phyloP scores from a whole-genome alignment of 192 early-diverging fungal species.

The Mortierella alpina region DNA sequence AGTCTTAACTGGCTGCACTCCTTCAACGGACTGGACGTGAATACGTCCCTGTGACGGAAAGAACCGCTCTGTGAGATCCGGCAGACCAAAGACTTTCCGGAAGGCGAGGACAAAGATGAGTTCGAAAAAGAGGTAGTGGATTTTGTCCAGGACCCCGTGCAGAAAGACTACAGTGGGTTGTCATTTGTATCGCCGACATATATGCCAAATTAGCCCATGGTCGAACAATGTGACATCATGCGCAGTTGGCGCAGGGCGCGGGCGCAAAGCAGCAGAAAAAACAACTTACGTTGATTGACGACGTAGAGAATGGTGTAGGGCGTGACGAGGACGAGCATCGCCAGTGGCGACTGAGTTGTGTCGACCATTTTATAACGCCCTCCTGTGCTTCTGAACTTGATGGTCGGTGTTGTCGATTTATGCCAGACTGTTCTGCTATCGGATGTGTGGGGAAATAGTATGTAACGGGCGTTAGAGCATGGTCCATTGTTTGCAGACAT shows the following conservation, averaged over 20 bases:
- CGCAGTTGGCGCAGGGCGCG: neutral
- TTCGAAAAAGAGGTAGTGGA: constrained; percentile 48
- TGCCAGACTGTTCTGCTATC: too few relatives aligned
- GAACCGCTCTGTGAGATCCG: constrained; percentile 37
- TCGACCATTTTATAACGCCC: constrained; percentile 15
- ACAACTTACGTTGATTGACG: constrained; percentile 38
- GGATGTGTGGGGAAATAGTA: too few relatives aligned
- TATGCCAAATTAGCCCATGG: too few relatives aligned
- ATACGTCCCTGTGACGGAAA: constrained; percentile 13
- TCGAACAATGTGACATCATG: neutral
- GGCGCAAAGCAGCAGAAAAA: neutral
- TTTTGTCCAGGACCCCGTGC: constrained; percentile 35
- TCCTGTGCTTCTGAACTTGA: too few relatives aligned
- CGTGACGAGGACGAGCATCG: constrained; percentile 47
- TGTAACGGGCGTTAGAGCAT: neutral
- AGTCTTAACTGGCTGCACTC: constrained; percentile 33
- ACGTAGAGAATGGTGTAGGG: constrained; percentile 45
- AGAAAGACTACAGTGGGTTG: constrained; percentile 26
- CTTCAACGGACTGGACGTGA: constrained; percentile 25
- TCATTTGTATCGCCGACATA: neutral
- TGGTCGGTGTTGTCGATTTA: too few relatives aligned
- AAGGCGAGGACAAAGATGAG: constrained; percentile 51
- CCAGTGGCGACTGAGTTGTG: constrained; percentile 41
- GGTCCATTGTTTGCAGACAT: neutral
- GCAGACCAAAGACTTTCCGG: constrained; percentile 43